phyloP scores from a whole-genome alignment of 768 basidiomycete species.

The Kwoniella sp. region DNA sequence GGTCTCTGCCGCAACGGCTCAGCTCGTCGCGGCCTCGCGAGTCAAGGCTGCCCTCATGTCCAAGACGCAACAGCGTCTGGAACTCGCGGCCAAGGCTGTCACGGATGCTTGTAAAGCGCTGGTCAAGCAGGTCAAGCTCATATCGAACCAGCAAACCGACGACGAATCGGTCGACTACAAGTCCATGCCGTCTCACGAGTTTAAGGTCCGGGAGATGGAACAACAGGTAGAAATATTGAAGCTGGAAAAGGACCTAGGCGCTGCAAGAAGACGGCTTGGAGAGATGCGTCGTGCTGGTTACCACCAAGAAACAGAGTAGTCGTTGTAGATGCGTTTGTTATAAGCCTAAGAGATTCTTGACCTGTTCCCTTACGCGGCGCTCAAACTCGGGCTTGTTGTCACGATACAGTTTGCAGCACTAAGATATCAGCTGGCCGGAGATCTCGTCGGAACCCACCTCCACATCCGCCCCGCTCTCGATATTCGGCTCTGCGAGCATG shows the following conservation, averaged over 20 bases:
- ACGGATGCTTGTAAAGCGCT: constrained; percentile 96
- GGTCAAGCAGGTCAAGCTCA: constrained; percentile 91
- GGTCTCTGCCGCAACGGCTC: constrained; percentile 92
- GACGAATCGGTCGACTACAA: constrained; percentile 81
- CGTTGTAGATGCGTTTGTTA: constrained; percentile 13
- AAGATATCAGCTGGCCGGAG: constrained; percentile 31
- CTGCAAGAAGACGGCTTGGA: constrained; percentile 47
- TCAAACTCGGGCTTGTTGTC: constrained; percentile 88
- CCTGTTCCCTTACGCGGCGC: constrained; percentile 71
- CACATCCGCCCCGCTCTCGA: constrained; percentile 95
- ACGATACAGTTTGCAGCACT: constrained; percentile 93
- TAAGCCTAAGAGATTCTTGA: constrained; percentile 74
- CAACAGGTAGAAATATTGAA: constrained; percentile 98
- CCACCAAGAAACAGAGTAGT: constrained; percentile 40
- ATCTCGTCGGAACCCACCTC: constrained; percentile 31
- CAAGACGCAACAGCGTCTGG: constrained; percentile 93
- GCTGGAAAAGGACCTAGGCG: constrained; percentile 90
- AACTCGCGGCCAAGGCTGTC: constrained; percentile 93
- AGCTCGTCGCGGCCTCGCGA: constrained; percentile 94
- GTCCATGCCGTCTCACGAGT: constrained; percentile 88
- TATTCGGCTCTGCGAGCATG: constrained; percentile 98
- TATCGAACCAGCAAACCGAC: constrained; percentile 74
- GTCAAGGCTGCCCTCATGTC: constrained; percentile 99
- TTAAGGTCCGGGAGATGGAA: constrained; percentile 98
- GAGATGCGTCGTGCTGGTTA: constrained; percentile 50